Percentiles rank a stretch among this genome's conserved stretches.
Conservation (phyloP, 129 eudicot species). For the Tanacetum coccineum region DNA sequence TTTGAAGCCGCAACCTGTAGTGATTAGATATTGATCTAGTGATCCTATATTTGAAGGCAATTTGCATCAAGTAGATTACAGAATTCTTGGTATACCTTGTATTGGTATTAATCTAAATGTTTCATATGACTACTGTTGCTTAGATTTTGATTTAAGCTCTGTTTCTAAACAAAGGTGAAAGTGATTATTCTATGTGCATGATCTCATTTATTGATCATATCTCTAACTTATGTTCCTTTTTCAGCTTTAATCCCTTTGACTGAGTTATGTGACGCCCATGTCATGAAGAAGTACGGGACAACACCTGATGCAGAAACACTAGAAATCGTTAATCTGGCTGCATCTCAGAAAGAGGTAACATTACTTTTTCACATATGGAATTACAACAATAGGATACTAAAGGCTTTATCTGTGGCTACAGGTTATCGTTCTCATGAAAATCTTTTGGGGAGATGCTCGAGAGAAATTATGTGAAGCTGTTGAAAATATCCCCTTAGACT, state of each 20-base stretch:
- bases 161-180: too few relatives aligned
- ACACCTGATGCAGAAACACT: constrained; percentile 63
- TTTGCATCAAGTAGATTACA: too few relatives aligned
- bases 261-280: constrained; percentile 43
- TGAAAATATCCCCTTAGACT: constrained; percentile 55
- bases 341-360: constrained; percentile 61
- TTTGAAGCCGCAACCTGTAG: too few relatives aligned
- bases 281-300: constrained; percentile 69
- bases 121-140: too few relatives aligned
- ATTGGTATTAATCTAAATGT: too few relatives aligned
- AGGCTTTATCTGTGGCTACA: constrained; percentile 12
- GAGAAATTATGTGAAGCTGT: constrained; percentile 78
- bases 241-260: constrained; percentile 69
- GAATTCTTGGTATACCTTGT: too few relatives aligned
- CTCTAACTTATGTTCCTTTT: neutral
- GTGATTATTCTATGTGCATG: too few relatives aligned
- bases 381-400: neutral
- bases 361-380: neutral
- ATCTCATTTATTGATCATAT: neutral
- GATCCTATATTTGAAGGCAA: too few relatives aligned
- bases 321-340: constrained; percentile 48
- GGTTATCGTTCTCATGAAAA: constrained; percentile 59
- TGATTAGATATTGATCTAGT: too few relatives aligned
- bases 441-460: constrained; percentile 92
- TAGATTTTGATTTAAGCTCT: neutral